A percentile compares a stretch with the other conserved stretches of the same genome.
Evolutionary conservation across 257 asterid species (phyloP).

Genomic region (Datura wrightii): DNA sequence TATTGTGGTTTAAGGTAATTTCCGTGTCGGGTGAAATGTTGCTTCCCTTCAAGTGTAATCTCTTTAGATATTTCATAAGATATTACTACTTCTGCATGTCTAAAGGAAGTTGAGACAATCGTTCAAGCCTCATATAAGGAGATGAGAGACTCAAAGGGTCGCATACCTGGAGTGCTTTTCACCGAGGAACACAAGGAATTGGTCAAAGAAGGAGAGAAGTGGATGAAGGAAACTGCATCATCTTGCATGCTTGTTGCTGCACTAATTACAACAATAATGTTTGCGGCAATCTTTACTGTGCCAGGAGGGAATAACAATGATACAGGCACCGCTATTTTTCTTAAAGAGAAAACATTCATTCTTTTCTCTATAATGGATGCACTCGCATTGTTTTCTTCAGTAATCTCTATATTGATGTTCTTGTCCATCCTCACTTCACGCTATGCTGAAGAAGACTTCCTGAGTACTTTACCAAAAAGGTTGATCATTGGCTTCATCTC

Average conservation of each 20-base stretch:
- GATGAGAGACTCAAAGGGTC: constrained; percentile 37
- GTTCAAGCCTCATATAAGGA: constrained; percentile 41
- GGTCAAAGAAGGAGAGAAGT: constrained; percentile 42
- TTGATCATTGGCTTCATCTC: constrained; percentile 42
- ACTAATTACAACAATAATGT: constrained; percentile 43
- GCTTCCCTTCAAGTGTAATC: background rate
- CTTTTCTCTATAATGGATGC: constrained; percentile 38
- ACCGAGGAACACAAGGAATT: constrained; percentile 40
- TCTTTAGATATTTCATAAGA: background rate
- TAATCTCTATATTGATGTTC: constrained; percentile 46
- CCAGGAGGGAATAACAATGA: constrained; percentile 43
- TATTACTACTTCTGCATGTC: background rate
- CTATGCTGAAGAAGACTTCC: constrained; percentile 51
- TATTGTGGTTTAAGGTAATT: constrained; percentile 45
- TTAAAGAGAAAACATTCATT: constrained; percentile 37
- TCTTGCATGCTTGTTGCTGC: constrained; percentile 51
- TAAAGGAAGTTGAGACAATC: constrained; percentile 45
- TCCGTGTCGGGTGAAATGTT: background rate
- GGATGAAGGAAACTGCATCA: constrained; percentile 51
- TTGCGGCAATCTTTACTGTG: constrained; percentile 48
- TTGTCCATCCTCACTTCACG: constrained; percentile 51
- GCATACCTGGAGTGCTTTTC: constrained; percentile 42
- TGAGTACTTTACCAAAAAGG: constrained; percentile 41
- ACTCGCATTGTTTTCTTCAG: constrained; percentile 41
- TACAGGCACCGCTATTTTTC: constrained; percentile 40